Percentiles rank a stretch among this genome's conserved stretches.
phyloP scores from a whole-genome alignment of 371 early-diverging fungal genomes.

The Mortierella sp. region DNA sequence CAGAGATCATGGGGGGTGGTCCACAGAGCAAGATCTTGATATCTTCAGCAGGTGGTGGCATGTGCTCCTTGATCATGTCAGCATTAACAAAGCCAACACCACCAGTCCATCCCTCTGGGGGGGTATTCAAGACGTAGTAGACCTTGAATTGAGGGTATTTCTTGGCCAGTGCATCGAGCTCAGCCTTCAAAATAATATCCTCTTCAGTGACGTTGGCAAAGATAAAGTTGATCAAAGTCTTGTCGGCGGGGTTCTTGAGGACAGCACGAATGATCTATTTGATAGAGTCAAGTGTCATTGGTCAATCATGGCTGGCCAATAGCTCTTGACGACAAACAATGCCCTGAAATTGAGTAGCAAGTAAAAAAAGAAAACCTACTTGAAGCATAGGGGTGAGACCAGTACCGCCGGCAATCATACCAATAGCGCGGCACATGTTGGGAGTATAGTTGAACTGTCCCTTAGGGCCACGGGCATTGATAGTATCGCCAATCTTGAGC shows the following conservation, averaged over 20 bases:
- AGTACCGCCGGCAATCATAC: constrained; percentile 96
- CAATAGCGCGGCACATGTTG: constrained; percentile 83
- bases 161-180: constrained; percentile 83
- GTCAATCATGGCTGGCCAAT: background rate
- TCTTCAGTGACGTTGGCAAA: constrained; percentile 93
- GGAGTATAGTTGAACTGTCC: constrained; percentile 91
- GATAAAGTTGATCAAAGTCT: constrained; percentile 85
- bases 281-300: background rate
- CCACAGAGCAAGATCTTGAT: constrained; percentile 96
- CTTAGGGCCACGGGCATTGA: constrained; percentile 91
- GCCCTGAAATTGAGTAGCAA: no score
- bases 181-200: constrained; percentile 89
- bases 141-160: constrained; percentile 87
- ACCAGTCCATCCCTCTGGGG: constrained; percentile 88
- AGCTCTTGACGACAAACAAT: background rate
- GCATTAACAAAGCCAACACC: constrained; percentile 89
- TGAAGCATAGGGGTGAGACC: constrained; percentile 97
- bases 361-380: constrained; percentile 40
- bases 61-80: constrained; percentile 80
- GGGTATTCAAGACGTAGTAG: constrained; percentile 88
- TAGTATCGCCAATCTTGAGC: constrained; percentile 85
- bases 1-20: constrained; percentile 94
- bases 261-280: constrained; percentile 85
- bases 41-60: constrained; percentile 83
- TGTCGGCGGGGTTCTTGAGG: constrained; percentile 86